phyloP scores from a whole-genome alignment of 106 monocot genomes.

The Dendrobium huoshanense region DNA sequence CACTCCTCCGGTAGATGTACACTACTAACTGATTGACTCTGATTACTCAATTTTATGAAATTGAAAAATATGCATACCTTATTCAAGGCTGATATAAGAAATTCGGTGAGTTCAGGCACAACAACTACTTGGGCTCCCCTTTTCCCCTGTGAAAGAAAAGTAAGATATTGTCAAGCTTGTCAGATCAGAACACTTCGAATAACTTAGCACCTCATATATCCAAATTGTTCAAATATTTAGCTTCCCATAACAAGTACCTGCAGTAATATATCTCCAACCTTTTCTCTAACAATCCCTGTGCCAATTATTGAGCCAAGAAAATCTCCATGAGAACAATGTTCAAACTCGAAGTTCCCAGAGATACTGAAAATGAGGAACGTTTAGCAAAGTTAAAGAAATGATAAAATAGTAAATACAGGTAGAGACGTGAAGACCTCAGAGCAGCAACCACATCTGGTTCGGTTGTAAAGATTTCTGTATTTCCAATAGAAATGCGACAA shows the following conservation, averaged over 20 bases:
- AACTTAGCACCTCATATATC: not conserved
- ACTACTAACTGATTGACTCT: not conserved
- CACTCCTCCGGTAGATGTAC: not conserved
- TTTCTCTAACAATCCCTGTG: constrained; percentile 79
- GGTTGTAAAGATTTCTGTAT: constrained; percentile 55
- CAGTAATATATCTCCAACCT: constrained; percentile 87
- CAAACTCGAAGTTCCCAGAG: constrained; percentile 85
- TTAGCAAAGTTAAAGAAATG: constrained; percentile 24
- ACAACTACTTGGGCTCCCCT: constrained; percentile 86
- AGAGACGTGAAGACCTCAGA: constrained; percentile 43
- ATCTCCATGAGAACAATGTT: constrained; percentile 83
- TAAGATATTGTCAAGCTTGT: not conserved
- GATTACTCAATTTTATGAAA: not conserved
- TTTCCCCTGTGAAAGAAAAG: constrained; percentile 53
- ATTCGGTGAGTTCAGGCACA: constrained; percentile 85
- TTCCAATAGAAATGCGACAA: constrained; percentile 78
- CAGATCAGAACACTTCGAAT: not conserved
- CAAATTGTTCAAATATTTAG: not conserved
- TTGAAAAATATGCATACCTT: constrained; percentile 36
- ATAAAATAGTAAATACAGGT: not conserved
- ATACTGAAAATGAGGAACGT: constrained; percentile 42
- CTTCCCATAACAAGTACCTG: constrained; percentile 41
- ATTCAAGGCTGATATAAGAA: constrained; percentile 51
- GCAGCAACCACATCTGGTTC: constrained; percentile 73
- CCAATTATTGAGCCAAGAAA: constrained; percentile 93